Conservation (phyloP, 1,284 basidiomycete genomes). For the Inonotus hispidus region DNA sequence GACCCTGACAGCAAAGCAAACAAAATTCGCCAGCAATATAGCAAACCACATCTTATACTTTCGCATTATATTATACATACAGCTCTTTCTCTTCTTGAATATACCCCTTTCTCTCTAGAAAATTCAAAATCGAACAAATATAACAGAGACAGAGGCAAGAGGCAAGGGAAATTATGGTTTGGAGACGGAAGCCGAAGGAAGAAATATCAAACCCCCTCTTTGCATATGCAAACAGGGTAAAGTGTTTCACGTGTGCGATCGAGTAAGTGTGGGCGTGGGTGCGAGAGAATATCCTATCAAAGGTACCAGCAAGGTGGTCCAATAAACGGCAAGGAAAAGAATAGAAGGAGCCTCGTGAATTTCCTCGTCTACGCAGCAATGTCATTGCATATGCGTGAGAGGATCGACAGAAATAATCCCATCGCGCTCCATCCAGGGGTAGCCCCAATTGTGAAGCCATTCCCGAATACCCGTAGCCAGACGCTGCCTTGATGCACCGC, state of each 20-base stretch:
- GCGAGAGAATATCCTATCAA: background rate
- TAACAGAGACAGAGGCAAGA: background rate
- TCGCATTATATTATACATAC: background rate
- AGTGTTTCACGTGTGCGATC: background rate
- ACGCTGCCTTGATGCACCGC: slow-evolving; percentile 78
- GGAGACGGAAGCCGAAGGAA: background rate
- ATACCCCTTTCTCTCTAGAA: background rate
- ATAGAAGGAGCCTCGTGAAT: background rate
- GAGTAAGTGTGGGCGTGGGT: background rate
- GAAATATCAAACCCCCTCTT: background rate
- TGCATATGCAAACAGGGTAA: background rate
- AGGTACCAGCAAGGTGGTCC: background rate
- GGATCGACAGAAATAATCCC: slow-evolving; percentile 87
- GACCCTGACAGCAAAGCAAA: slow-evolving; percentile 10
- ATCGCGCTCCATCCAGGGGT: slow-evolving; percentile 92
- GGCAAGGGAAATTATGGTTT: background rate
- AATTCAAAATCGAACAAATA: slow-evolving; percentile 1
- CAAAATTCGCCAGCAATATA: background rate
- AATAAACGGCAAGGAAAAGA: background rate
- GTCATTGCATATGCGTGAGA: slow-evolving; percentile 52
- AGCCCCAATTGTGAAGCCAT: slow-evolving; percentile 89
- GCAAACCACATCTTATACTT: background rate
- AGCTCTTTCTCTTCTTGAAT: background rate
- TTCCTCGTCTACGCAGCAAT: background rate
- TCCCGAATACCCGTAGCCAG: slow-evolving; percentile 82